Evolutionary conservation across 495 filamentous ascomycete species (phyloP).

Genomic region (Sporormia fimetaria): DNA sequence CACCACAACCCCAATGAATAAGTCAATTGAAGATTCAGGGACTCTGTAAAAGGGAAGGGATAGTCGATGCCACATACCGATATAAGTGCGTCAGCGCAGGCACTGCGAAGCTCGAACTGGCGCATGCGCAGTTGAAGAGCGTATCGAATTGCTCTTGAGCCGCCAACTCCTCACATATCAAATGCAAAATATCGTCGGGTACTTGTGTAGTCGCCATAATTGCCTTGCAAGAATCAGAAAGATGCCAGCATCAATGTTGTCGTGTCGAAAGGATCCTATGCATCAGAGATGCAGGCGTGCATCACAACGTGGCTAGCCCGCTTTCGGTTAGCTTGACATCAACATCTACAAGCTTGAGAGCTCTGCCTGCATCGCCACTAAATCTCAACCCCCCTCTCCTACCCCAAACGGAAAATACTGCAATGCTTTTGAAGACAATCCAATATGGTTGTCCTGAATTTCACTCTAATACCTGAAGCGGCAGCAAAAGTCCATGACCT

Average conservation of each 20-base stretch:
- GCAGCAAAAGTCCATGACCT: conserved; percentile 67
- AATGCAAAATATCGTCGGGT: conserved; percentile 48
- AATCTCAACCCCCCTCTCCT: no score
- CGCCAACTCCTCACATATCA: conserved; percentile 48
- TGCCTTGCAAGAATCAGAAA: neutral
- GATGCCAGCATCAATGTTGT: conserved; percentile 3
- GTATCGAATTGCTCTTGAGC: conserved; percentile 42
- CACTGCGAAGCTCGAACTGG: conserved; percentile 41
- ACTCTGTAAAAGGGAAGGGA: conserved; percentile 22
- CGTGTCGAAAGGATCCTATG: neutral
- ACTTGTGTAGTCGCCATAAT: conserved; percentile 31
- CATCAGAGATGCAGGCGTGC: neutral
- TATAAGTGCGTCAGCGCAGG: conserved; percentile 54
- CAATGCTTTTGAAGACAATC: neutral
- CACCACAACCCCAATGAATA: neutral
- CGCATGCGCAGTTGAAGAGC: conserved; percentile 44
- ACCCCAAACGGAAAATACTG: neutral
- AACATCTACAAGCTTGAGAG: no score
- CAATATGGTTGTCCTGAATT: conserved; percentile 59
- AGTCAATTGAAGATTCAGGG: conserved; percentile 1
- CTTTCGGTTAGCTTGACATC: no score
- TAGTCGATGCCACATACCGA: conserved; percentile 38
- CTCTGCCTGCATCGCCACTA: no score
- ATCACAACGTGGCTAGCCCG: no score
- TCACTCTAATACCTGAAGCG: conserved; percentile 66